Evolutionary conservation across 1,284 basidiomycete species (phyloP), one percentile per base, ranked within the genome.

Genomic region (Leccinum cinnamomeum): DNA sequence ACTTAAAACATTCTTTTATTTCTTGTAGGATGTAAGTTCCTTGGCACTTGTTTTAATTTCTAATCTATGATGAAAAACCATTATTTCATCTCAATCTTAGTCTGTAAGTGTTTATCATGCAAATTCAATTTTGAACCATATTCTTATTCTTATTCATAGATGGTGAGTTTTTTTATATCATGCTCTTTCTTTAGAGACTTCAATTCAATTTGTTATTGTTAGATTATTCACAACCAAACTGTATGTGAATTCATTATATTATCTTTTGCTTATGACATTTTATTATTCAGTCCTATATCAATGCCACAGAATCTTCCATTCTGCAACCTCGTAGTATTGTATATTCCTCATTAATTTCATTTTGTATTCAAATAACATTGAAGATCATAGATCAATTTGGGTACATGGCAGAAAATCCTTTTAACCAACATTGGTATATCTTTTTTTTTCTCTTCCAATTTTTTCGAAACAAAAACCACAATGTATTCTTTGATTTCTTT

Each of bases 291-390:
- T 41, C 16, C 4, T 10, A 12, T 41, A n/a, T 41, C 0, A 0
- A 0, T n/a, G 5, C 8, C 12, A 1, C 0, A 0, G 12, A 41
- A 41, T 0, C 39, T n/a, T n/a, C 39, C 0, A 1, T 44, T 44
- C n/a, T 44, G n/a, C 5, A 18, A 5, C n/a, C 41, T 18, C 0
- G 1, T 44, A n/a, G 6, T 41, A 41, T 10, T n/a, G 39, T 41
- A 41, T 0, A 41, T 41, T 41, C 8, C 39, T 41, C 7, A 8
- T 41, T 8, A 5, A 8, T 41, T 44, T 18, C n/a, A 44, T 44
- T 44, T 3, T 44, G n/a, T 18, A 44, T 44, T n/a, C 41, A 44
- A 23, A 23, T 23, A 23, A 23, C 23, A 23, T 23, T 23, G 23
- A 28, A 28, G 1, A 28, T 28, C 7, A 18, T 18, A 44, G 41